These are phyloP conservation scores for Ramularia collo-cygni DNA, from an alignment of 2,329 filamentous ascomycete genomes.

Conservation along the genomic window DNA sequence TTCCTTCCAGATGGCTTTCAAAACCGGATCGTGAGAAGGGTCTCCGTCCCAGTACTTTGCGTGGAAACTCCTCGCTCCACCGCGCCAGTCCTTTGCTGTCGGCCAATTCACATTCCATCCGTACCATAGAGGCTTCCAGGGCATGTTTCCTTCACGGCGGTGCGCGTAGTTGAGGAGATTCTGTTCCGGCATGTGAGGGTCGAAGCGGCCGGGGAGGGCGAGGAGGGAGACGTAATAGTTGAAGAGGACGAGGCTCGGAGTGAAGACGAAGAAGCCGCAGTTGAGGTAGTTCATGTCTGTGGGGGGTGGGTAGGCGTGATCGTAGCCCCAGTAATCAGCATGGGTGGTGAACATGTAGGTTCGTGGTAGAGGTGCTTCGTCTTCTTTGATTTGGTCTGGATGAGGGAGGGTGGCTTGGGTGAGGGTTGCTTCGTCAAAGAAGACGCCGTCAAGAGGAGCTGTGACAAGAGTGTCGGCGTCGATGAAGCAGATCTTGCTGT, in stretches of 20 bases:
- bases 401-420: conserved; percentile 24
- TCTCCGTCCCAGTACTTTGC: conserved; percentile 37
- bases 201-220: conserved; percentile 28
- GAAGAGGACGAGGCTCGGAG: conserved; percentile 29
- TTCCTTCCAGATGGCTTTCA: conserved; percentile 31
- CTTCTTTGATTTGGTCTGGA: conserved; percentile 19
- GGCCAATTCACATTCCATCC: conserved; percentile 37
- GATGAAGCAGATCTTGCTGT: conserved; percentile 31
- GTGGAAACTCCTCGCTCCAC: conserved; percentile 32
- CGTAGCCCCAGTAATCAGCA: conserved; percentile 28
- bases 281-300: conserved; percentile 28
- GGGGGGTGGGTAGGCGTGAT: conserved; percentile 28
- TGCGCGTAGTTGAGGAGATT: conserved; percentile 37
- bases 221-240: conserved; percentile 33
- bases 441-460: conserved; percentile 24
- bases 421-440: conserved; percentile 32
- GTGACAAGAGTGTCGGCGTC: conserved; percentile 30
- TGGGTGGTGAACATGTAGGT: conserved; percentile 36
- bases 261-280: conserved; percentile 35
- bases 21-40: conserved; percentile 28
- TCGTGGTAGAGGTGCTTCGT: conserved; percentile 32
- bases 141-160: conserved; percentile 34
- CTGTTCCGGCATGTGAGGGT: conserved; percentile 32
- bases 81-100: conserved; percentile 31
- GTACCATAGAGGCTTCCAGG: conserved; percentile 34